These are phyloP conservation scores for Avena atlantica DNA, from an alignment of 176 grass and related monocot genomes.

Conservation along the genomic window DNA sequence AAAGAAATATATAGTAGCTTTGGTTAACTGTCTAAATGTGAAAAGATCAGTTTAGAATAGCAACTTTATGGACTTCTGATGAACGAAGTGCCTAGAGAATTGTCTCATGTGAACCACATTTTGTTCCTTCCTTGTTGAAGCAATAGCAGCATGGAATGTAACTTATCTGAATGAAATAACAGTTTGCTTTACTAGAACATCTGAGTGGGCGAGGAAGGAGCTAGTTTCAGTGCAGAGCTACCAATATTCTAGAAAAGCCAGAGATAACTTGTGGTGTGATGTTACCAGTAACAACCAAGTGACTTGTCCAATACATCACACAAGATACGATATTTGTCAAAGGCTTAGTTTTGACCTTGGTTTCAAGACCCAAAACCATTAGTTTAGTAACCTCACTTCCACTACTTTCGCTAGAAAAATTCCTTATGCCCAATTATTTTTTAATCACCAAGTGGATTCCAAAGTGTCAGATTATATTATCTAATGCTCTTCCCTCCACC, in stretches of 20 bases:
- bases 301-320: conserved; percentile 54
- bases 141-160: conserved; percentile 21
- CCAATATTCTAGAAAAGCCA: conserved; percentile 55
- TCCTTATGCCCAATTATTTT: conserved; percentile 34
- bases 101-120: not conserved
- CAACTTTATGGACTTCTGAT: conserved; percentile 1
- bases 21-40: not conserved
- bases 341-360: conserved; percentile 61
- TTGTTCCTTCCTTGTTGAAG: not conserved
- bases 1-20: conserved; percentile 8
- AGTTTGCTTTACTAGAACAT: conserved; percentile 36
- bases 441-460: conserved; percentile 54
- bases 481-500: conserved; percentile 64
- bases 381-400: conserved; percentile 54
- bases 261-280: conserved; percentile 63
- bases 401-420: conserved; percentile 50
- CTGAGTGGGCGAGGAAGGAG: conserved; percentile 34
- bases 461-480: conserved; percentile 68
- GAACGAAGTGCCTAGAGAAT: conserved; percentile 9
- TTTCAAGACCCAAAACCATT: conserved; percentile 54
- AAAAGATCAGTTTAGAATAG: not conserved
- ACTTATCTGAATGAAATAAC: conserved; percentile 4
- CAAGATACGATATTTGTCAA: conserved; percentile 57
- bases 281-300: conserved; percentile 64
- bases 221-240: conserved; percentile 49